These are phyloP conservation scores for Penicillium verhagenii DNA, from an alignment of 495 filamentous ascomycete species.

Conservation along the genomic window DNA sequence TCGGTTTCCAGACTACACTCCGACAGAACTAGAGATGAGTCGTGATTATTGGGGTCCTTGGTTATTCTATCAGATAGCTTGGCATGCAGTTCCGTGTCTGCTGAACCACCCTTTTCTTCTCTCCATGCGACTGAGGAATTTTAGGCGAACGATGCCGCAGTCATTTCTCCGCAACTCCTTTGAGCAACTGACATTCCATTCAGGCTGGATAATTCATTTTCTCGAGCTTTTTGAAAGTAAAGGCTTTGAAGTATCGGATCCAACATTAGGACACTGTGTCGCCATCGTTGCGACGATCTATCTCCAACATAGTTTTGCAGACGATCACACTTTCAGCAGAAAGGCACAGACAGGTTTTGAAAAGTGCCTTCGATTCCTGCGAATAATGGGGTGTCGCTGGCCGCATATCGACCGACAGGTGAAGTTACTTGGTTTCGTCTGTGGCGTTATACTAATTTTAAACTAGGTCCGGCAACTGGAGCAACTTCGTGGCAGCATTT, in stretches of 20 bases:
- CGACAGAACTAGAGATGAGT: constrained; percentile 31
- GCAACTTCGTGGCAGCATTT: constrained; percentile 31
- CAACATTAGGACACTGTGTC: constrained; percentile 32
- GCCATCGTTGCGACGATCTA: constrained; percentile 35
- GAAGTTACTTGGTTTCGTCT: not conserved
- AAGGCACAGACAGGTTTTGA: constrained; percentile 31
- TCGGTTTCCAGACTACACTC: constrained; percentile 34
- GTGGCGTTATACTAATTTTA: not conserved
- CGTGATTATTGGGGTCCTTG: constrained; percentile 30
- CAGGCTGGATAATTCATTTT: constrained; percentile 33
- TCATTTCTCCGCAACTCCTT: constrained; percentile 38
- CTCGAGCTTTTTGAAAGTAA: constrained; percentile 31
- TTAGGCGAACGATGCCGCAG: constrained; percentile 39
- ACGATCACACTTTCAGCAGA: constrained; percentile 30
- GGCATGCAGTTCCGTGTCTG: constrained; percentile 42
- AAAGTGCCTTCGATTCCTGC: constrained; percentile 33
- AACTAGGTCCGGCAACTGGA: constrained; percentile 24
- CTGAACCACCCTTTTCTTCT: constrained; percentile 46
- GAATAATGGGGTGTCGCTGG: constrained; percentile 25
- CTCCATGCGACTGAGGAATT: constrained; percentile 40
- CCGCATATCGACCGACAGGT: constrained; percentile 33
- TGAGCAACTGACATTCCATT: constrained; percentile 32
- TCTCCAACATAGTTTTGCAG: constrained; percentile 38
- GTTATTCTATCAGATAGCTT: constrained; percentile 43
- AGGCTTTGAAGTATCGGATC: constrained; percentile 34